Base-by-base conservation (phyloP, 345 rosid genomes). In the Salix suchowensis region DNA sequence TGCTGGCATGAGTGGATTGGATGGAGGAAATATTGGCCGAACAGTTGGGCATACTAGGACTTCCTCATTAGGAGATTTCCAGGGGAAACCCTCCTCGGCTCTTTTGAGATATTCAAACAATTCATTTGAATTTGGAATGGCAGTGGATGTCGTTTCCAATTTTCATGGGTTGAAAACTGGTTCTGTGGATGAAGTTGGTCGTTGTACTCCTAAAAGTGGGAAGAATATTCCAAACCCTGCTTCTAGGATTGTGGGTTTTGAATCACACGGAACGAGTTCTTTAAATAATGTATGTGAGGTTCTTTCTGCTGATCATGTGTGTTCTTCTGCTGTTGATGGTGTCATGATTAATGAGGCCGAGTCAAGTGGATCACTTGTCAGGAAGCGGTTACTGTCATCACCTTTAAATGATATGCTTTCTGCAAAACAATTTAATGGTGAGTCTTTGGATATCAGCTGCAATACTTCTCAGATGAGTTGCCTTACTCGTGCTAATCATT, bases 211-310 rank as follows among this genome's bases (percentile, higher is more conserved):
- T 68, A 81, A 67, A 76, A 74, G 70, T 78, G 89, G 74, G 76
- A 78, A 73, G 79, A 83, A 48, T 66, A 32, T 75, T 65, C 89
- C 68, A 42, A 71, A 67, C 67, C 94, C 94, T 84, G 86, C 86
- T 69, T 84, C 94, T 72, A 88, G 98, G 82, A 90, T 91, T 73
- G 90, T 94, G 72, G 97, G 97, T 48, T 94, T 91, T 80, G 91
- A 87, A 73, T 86, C 97, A 70, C 77, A 46, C 4, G 88, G 82
- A 77, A 78, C 70, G 44, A 76, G 81, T 80, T 83, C 82, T 21
- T 9, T 77, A 61, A 44, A 76, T 28, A 80, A 72, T 65, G 80
- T 74, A 74, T 44, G 71, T 72, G 84, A 85, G 62, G 86, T 77
- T 69, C 71, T 72, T 67, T 81, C 89, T 77, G 78, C 70, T 70